Percentiles rank a stretch among this genome's conserved stretches.
phyloP scores from a whole-genome alignment of 305 asterid genomes.

The Solanum hybrid region DNA sequence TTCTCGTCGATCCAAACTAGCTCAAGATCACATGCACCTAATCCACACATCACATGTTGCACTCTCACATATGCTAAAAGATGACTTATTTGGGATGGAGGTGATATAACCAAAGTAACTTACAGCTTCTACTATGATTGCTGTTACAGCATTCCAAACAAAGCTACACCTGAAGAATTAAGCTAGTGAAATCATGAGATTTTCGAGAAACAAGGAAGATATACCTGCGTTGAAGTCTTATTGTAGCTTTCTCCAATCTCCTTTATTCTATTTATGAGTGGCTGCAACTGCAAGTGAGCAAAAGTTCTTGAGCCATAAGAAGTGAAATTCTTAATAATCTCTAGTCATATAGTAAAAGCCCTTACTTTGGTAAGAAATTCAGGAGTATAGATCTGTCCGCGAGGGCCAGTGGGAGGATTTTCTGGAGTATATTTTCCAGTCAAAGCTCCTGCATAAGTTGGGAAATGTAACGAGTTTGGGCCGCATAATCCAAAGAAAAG shows the following conservation, averaged over 20 bases:
- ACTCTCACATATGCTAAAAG: not conserved
- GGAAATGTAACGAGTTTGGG: not conserved
- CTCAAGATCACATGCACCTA: not conserved
- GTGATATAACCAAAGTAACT: not conserved
- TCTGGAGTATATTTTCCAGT: conserved; percentile 81
- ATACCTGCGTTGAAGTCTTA: conserved; percentile 79
- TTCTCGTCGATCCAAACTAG: not conserved
- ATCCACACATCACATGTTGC: not conserved
- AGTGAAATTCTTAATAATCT: not conserved
- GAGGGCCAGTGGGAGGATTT: conserved; percentile 80
- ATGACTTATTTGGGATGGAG: not conserved
- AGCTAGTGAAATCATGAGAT: not conserved
- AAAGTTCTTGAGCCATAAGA: conserved; percentile 1
- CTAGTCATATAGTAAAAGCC: not conserved
- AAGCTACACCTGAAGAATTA: not conserved
- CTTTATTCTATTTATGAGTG: conserved; percentile 64
- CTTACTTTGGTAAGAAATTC: conserved; percentile 64
- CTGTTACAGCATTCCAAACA: not conserved
- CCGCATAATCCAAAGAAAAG: not conserved
- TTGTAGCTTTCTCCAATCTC: conserved; percentile 66
- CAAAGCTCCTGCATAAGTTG: conserved; percentile 56
- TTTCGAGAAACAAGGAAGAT: not conserved
- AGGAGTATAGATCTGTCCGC: conserved; percentile 75
- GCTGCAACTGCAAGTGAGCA: conserved; percentile 58
- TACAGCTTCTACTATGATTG: not conserved